Evolutionary conservation across 441 rosid species (phyloP).

Genomic region (Isatis lusitanica): DNA sequence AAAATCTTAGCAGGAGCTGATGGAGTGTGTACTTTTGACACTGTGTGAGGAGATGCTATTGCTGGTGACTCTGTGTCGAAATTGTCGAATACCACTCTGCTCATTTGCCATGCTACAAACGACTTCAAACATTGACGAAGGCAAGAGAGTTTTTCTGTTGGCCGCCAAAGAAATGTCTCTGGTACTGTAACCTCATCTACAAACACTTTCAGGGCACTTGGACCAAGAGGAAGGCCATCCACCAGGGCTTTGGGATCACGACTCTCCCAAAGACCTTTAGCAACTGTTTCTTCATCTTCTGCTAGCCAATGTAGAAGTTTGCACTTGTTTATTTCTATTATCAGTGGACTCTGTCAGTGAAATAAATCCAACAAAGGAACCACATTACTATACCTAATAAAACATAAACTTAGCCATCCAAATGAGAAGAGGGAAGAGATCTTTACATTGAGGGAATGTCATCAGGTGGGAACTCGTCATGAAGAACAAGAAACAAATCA

Average conservation of each 20-base stretch:
- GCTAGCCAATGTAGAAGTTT: not conserved
- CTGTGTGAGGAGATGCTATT: not conserved
- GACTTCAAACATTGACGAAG: not conserved
- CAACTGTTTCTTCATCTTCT: not conserved
- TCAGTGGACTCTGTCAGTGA: too few species aligned
- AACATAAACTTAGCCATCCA: too few species aligned
- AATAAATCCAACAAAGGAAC: not conserved
- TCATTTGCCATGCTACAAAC: not conserved
- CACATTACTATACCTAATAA: not conserved
- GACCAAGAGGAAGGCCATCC: not conserved
- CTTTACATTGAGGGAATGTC: too few species aligned
- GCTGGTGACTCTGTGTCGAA: not conserved
- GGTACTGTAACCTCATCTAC: not conserved
- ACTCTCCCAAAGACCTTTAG: not conserved
- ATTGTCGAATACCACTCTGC: not conserved
- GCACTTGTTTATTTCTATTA: not conserved
- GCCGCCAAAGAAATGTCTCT: constrained; percentile 9
- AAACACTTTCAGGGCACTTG: constrained; percentile 4
- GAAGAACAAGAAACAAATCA: too few species aligned
- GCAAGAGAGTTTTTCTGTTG: not conserved
- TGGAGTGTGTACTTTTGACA: not conserved
- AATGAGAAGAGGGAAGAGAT: too few species aligned
- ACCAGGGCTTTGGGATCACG: not conserved
- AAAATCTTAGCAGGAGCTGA: not conserved
- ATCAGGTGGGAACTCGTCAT: too few species aligned